Percentiles rank a stretch among this genome's conserved stretches.
Evolutionary conservation across 306 rosid species (phyloP).

Genomic region (Rosa multiflora): DNA sequence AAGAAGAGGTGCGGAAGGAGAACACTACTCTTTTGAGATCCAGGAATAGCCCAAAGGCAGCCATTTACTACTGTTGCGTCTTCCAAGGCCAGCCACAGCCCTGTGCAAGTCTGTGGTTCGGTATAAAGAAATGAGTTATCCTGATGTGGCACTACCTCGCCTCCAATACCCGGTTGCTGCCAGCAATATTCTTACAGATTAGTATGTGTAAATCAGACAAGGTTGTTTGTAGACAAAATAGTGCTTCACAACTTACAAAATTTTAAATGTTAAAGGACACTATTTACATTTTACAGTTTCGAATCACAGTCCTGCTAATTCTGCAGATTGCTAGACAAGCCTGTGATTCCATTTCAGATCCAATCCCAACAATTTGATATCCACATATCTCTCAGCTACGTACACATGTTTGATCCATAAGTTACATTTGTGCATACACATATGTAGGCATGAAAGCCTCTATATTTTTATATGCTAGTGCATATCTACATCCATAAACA

Average conservation of each 20-base stretch:
- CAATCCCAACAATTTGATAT: not conserved
- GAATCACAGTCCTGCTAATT: not conserved
- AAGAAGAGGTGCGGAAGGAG: conserved; percentile 10
- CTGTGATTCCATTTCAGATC: not conserved
- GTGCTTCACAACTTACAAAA: not conserved
- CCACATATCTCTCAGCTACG: not conserved
- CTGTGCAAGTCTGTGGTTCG: conserved; percentile 89
- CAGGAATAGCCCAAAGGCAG: conserved; percentile 94
- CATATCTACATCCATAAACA: not conserved
- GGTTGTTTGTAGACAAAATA: conserved; percentile 11
- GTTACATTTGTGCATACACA: not conserved
- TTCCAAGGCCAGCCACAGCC: conserved; percentile 95
- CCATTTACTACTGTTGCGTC: conserved; percentile 78
- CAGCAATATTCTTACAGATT: conserved; percentile 16
- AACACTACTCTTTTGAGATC: conserved; percentile 80
- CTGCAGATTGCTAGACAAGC: not conserved
- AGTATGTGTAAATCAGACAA: conserved; percentile 11
- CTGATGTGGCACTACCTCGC: conserved; percentile 98
- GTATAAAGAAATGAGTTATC: conserved; percentile 92
- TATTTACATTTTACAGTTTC: not conserved
- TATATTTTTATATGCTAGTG: no score
- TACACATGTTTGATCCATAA: not conserved
- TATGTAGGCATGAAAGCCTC: not conserved
- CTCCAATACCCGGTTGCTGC: conserved; percentile 99
- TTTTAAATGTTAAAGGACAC: not conserved